Conservation (phyloP, 306 rosid species). For the Geum urbanum region DNA sequence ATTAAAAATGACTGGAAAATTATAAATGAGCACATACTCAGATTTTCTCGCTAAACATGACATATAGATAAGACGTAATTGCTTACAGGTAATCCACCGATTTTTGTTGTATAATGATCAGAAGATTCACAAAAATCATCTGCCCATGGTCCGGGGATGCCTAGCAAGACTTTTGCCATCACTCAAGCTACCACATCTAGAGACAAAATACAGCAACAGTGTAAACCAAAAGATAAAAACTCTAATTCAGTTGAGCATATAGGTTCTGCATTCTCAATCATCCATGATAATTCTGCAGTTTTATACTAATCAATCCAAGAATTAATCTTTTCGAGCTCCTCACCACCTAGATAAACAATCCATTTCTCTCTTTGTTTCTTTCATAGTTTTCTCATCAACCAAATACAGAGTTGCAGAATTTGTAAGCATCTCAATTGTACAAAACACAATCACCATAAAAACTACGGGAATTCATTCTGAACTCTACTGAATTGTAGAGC, state of each 20-base stretch:
- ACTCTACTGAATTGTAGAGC: background rate
- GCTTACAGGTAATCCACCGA: conserved; percentile 88
- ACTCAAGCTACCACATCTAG: conserved; percentile 8
- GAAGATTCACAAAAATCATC: conserved; percentile 44
- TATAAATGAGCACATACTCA: background rate
- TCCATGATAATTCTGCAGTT: background rate
- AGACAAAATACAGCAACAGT: background rate
- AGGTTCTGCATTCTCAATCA: no score
- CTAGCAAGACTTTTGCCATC: conserved; percentile 50
- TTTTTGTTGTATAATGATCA: conserved; percentile 69
- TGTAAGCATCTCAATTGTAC: background rate
- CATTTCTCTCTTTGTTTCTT: background rate
- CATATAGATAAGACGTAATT: background rate
- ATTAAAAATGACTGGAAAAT: background rate
- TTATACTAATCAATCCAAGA: background rate
- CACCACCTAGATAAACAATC: background rate
- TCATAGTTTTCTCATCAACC: background rate
- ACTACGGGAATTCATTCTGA: background rate
- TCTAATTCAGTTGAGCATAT: background rate
- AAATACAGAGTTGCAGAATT: background rate
- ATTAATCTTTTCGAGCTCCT: background rate
- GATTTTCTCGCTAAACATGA: background rate
- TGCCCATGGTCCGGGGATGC: conserved; percentile 90
- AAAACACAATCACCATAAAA: background rate
- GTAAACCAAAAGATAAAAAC: background rate